Percentiles rank a stretch among this genome's conserved stretches.
Evolutionary conservation across 2,329 filamentous ascomycete genomes (phyloP).

Genomic region (Metarhizium guizhouense): DNA sequence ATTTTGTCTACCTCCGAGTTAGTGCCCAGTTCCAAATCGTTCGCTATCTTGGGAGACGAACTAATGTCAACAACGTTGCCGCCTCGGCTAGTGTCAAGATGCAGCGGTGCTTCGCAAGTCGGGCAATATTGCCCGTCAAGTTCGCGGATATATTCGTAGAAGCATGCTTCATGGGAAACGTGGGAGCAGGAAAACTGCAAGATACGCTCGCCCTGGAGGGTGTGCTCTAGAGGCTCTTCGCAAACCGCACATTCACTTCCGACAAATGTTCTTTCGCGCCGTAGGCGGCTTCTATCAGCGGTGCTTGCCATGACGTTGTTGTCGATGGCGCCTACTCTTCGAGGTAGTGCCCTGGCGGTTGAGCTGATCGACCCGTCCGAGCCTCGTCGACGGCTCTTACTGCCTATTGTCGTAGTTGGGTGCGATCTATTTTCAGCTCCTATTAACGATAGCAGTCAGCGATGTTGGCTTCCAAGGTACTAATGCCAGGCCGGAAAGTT

Average conservation of each 20-base stretch:
- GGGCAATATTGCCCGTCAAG: conserved; percentile 92
- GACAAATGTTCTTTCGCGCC: conserved; percentile 89
- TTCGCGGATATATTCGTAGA: conserved; percentile 96
- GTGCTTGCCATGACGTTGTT: conserved; percentile 36
- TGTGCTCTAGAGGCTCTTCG: conserved; percentile 94
- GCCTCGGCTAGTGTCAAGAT: conserved; percentile 84
- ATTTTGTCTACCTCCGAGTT: conserved; percentile 65
- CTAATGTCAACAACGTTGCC: conserved; percentile 90
- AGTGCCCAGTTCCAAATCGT: conserved; percentile 15
- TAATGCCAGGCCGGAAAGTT: neutral
- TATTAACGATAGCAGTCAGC: neutral
- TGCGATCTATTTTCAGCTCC: conserved; percentile 9
- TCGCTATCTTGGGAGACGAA: conserved; percentile 28
- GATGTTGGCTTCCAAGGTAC: neutral
- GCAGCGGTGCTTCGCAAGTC: conserved; percentile 83
- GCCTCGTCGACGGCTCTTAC: conserved; percentile 19
- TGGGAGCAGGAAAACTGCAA: conserved; percentile 95
- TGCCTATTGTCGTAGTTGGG: conserved; percentile 16
- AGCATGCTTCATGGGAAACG: conserved; percentile 95
- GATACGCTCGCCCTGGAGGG: conserved; percentile 84
- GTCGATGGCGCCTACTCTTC: conserved; percentile 27
- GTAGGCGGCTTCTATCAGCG: conserved; percentile 65
- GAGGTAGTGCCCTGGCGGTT: conserved; percentile 20
- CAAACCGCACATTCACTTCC: conserved; percentile 93
- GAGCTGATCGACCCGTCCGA: conserved; percentile 25